These are phyloP conservation scores for Hypoxylon sp. DNA, from an alignment of 2,329 filamentous ascomycete species.

Conservation along the genomic window DNA sequence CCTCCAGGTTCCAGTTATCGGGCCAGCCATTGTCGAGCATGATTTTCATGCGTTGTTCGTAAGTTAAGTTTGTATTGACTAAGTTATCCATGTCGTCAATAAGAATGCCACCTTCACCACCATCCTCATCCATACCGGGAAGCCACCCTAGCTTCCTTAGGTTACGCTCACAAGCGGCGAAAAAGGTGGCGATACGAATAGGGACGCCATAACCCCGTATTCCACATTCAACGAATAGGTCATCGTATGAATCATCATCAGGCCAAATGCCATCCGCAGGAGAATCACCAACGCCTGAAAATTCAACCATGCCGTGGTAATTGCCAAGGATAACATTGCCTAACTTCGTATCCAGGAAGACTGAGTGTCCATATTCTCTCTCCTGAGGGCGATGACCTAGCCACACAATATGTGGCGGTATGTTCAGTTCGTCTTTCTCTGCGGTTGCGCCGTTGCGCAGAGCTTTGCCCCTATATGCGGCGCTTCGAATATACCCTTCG, in stretches of 20 bases:
- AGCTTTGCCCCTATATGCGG: not conserved
- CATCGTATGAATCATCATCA: not conserved
- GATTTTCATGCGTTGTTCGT: constrained; percentile 18
- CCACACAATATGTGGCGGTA: not conserved
- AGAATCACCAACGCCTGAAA: not conserved
- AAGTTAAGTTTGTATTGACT: constrained; percentile 9
- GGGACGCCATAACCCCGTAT: not conserved
- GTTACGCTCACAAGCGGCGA: not conserved
- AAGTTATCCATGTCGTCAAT: not conserved
- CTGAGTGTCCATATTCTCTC: not conserved
- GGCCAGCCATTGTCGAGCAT: constrained; percentile 32
- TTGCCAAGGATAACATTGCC: not conserved
- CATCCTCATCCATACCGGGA: not conserved
- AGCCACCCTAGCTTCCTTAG: not conserved
- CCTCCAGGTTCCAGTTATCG: constrained; percentile 18
- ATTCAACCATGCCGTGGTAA: not conserved
- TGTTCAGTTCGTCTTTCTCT: not conserved
- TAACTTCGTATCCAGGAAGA: constrained; percentile 1
- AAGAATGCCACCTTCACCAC: not conserved
- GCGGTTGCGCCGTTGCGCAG: not conserved
- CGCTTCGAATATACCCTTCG: not conserved
- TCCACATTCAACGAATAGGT: not conserved
- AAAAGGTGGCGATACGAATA: constrained; percentile 4
- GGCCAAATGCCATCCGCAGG: not conserved
- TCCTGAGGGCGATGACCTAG: not conserved